Evolutionary conservation across 495 filamentous ascomycete genomes (phyloP).

Genomic region (Friedmanniomyces simplex): DNA sequence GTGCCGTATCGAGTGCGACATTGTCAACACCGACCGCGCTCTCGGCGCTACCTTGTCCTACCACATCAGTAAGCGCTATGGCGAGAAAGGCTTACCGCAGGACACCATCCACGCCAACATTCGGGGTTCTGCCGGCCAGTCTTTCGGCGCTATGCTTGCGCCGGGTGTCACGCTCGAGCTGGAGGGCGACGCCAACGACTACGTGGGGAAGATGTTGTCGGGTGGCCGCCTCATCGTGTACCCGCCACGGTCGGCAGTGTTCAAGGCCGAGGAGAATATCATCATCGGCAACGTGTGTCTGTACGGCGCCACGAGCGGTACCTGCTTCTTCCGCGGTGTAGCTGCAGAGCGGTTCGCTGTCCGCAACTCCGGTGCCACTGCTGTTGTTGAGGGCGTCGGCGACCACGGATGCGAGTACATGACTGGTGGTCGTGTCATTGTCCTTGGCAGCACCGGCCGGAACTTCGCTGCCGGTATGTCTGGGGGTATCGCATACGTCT

Average conservation of each 20-base stretch:
- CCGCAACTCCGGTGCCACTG: constrained; percentile 92
- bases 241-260: constrained; percentile 86
- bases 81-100: constrained; percentile 79
- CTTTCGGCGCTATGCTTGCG: constrained; percentile 92
- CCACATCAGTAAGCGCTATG: constrained; percentile 87
- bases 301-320: constrained; percentile 89
- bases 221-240: constrained; percentile 95
- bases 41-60: constrained; percentile 94
- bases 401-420: constrained; percentile 99
- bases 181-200: constrained; percentile 96
- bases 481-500: constrained; percentile 93
- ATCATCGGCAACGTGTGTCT: constrained; percentile 95
- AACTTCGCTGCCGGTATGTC: constrained; percentile 99
- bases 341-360: constrained; percentile 97
- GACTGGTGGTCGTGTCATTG: constrained; percentile 89
- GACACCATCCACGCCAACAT: constrained; percentile 97
- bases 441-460: constrained; percentile 87
- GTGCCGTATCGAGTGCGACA: constrained; percentile 90
- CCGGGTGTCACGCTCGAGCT: constrained; percentile 94
- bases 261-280: constrained; percentile 97
- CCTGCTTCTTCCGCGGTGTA: constrained; percentile 95
- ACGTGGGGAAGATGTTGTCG: constrained; percentile 95
- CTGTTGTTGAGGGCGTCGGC: constrained; percentile 94
- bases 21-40: constrained; percentile 95
- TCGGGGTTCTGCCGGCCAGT: constrained; percentile 97